Base-by-base conservation (phyloP, 106 monocot genomes). In the Apostasia ramifera region DNA sequence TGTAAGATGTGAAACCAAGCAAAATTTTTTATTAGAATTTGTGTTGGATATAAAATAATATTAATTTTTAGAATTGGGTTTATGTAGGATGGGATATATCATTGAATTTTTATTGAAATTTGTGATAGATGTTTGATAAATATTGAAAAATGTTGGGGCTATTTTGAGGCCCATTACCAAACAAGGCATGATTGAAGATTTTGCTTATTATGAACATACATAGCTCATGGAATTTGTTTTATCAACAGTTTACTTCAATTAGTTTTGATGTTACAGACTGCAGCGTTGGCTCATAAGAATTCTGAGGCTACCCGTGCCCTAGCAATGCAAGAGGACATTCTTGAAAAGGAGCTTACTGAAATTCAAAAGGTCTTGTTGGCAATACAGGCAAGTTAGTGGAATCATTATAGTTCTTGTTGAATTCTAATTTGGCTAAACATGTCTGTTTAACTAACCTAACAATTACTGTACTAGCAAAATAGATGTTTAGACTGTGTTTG, bases 341-440 rank as follows among this genome's bases (percentile, higher is more conserved):
- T 97, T 81, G 91, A 89, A 56, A 92, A 87, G 72, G 95, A 97
- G 76, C 82, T 97, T 68, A 76, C 78, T 68, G 95, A 92, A 84
- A 86, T 97, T 77, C 95, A 97, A 70, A 88, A 87, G 60, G 82
- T 92, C 51, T 76, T 97, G 73, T 73, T 89, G 70, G 92, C 89
- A 84, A 92, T 97, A 92, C 95, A 97, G 92, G 95, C 85, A 43
- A 68, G 55, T 53, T 74, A 53, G 1, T 49, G 8, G 13, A 65
- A 48, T 49, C 48, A 11, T 48, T 48, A 12, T 40, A 4, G 7
- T 12, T 4, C 2, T 60, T 60, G 39, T 40, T 2, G 2, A 60
- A 60, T 4, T 40, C 40, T 26, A 26, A 26, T 26, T 26, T 26
- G 26, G 26, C 26, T 26, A 26, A 26, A 26, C 50, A 50, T 50